A percentile compares a stretch with the other conserved stretches of the same genome.
phyloP scores from a whole-genome alignment of 2,329 filamentous ascomycete genomes.

The Sphaerulina vaccinii region DNA sequence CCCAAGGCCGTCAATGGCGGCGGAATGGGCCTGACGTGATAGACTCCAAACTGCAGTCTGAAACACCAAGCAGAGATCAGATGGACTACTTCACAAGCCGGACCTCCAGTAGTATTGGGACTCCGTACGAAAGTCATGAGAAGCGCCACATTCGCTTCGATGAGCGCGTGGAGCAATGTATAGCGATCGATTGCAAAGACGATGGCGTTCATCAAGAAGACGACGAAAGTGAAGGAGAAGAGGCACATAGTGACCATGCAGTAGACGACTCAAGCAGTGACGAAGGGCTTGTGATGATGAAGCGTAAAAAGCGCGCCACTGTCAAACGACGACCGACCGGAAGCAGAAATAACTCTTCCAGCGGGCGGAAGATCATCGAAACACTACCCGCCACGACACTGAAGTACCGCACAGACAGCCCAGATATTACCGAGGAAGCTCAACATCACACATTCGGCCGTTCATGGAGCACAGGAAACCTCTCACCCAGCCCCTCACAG shows the following conservation, averaged over 20 bases:
- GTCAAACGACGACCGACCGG: conserved; percentile 45
- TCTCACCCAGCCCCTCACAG: conserved; percentile 75
- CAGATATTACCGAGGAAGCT: conserved; percentile 49
- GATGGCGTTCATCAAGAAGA: conserved; percentile 67
- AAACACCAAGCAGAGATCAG: conserved; percentile 60
- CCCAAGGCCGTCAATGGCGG: conserved; percentile 60
- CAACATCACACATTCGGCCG: conserved; percentile 47
- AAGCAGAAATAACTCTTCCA: conserved; percentile 56
- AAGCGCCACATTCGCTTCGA: conserved; percentile 94
- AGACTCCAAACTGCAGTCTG: conserved; percentile 61
- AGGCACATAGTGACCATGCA: conserved; percentile 50
- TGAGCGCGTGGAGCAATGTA: conserved; percentile 92
- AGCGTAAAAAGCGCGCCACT: conserved; percentile 53
- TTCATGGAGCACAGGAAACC: conserved; percentile 33
- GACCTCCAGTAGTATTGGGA: conserved; percentile 67
- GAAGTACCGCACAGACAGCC: conserved; percentile 77
- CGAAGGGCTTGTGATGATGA: conserved; percentile 81
- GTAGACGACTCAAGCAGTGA: conserved; percentile 55
- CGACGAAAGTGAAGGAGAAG: conserved; percentile 37
- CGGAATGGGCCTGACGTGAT: conserved; percentile 64
- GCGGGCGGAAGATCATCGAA: conserved; percentile 74
- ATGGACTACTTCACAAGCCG: conserved; percentile 61
- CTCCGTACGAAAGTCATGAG: conserved; percentile 57
- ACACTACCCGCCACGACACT: conserved; percentile 83
- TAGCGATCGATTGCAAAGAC: conserved; percentile 84